Evolutionary conservation across 176 grass and related monocot species (phyloP).

Genomic region (Hordeum marinum): DNA sequence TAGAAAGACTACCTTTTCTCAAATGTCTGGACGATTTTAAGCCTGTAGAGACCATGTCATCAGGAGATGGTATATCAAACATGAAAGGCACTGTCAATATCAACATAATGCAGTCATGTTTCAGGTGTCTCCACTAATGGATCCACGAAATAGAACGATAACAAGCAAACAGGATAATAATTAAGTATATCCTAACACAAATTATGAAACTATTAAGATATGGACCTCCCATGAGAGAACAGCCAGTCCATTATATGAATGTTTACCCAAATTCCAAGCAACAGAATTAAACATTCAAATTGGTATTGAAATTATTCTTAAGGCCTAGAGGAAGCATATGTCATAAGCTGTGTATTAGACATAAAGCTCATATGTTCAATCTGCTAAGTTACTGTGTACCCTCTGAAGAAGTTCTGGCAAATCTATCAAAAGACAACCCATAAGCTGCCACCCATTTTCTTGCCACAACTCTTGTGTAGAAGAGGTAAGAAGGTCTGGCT

Average conservation of each 20-base stretch:
- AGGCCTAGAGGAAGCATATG: background rate
- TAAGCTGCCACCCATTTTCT: background rate
- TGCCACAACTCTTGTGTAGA: background rate
- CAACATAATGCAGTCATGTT: conserved; percentile 33
- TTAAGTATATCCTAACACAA: background rate
- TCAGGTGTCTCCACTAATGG: conserved; percentile 6
- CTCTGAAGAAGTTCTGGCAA: background rate
- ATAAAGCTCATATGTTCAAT: background rate
- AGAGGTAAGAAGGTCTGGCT: background rate
- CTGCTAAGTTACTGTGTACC: background rate
- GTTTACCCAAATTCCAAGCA: conserved; percentile 9
- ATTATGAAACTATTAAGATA: background rate
- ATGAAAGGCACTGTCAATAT: conserved; percentile 77
- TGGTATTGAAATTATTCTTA: background rate
- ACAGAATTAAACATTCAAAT: background rate
- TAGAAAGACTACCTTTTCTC: conserved; percentile 44
- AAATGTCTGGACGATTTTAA: conserved; percentile 53
- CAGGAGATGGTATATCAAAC: conserved; percentile 83
- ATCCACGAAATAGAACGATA: background rate
- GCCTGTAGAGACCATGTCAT: conserved; percentile 71
- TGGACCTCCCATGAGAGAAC: background rate
- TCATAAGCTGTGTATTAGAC: background rate
- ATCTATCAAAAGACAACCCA: background rate
- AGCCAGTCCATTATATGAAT: background rate
- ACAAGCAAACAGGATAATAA: background rate